Percentiles rank a stretch among this genome's conserved stretches.
Evolutionary conservation across 2,329 filamentous ascomycete genomes (phyloP).

Genomic region (Colletotrichum phormii): DNA sequence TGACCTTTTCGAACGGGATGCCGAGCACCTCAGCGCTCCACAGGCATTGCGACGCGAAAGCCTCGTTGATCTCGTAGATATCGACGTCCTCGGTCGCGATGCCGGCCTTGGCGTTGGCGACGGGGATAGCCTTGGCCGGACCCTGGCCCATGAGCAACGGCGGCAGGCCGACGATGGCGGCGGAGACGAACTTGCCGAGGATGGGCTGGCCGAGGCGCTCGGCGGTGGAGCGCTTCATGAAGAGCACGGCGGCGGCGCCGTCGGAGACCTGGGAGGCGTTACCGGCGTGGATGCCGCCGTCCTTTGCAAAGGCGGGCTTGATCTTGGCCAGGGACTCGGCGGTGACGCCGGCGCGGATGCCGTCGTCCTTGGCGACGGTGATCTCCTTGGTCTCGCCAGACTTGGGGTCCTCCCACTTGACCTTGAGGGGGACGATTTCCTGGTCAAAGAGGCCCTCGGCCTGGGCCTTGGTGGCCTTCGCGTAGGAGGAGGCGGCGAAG

Average conservation of each 20-base stretch:
- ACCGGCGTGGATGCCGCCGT: conserved; percentile 94
- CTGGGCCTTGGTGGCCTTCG: conserved; percentile 89
- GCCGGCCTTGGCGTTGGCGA: conserved; percentile 88
- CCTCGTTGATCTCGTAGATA: conserved; percentile 99
- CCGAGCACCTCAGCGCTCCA: conserved; percentile 93
- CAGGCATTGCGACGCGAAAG: conserved; percentile 93
- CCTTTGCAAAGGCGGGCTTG: conserved; percentile 87
- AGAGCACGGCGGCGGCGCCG: conserved; percentile 91
- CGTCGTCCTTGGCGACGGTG: conserved; percentile 87
- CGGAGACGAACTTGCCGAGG: conserved; percentile 90
- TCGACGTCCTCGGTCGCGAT: conserved; percentile 91
- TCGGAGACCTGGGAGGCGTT: conserved; percentile 97
- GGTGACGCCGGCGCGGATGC: conserved; percentile 86
- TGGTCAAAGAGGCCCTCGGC: conserved; percentile 89
- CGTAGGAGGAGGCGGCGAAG: conserved; percentile 94
- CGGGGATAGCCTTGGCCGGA: conserved; percentile 95
- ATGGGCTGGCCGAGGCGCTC: conserved; percentile 89
- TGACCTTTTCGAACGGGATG: conserved; percentile 87
- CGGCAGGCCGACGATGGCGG: conserved; percentile 87
- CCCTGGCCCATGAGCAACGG: conserved; percentile 97
- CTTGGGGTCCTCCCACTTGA: conserved; percentile 92
- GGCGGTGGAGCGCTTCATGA: conserved; percentile 95
- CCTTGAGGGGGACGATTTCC: conserved; percentile 88
- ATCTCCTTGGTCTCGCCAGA: conserved; percentile 86
- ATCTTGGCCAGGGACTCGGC: conserved; percentile 92